Base-by-base conservation (phyloP, 2,329 filamentous ascomycete species). In the Aureobasidium sp. region DNA sequence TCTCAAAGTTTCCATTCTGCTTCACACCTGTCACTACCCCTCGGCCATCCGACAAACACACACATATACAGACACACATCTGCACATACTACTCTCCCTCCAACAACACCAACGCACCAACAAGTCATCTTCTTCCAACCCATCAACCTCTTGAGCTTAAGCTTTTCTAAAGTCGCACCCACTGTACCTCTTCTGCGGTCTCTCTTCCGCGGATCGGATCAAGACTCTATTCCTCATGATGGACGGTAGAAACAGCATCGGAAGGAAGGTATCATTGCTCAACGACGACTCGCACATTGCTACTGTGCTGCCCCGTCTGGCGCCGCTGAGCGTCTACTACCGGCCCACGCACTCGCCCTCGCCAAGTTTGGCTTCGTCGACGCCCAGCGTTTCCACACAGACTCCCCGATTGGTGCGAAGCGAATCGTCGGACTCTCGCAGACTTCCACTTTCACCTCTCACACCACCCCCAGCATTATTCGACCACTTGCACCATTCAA, bases 191-290 rank as follows among this genome's bases (percentile, higher is more conserved):
- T 31, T 49, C 43, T 58, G 55, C 43, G 47, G 58, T 35, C 19
- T 17, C 3, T 5, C 7, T n/a, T 27, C 43, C 55, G 55, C 55
- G 49, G 55, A 38, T 17, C 54, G 58, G 47, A 38, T 19, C 49
- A 40, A 27, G 21, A 57, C 66, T 70, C 65, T 68, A 67, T 66
- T 57, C 63, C 68, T 65, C 70, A 72, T 72, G 62, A 79, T 79
- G 77, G 77, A 79, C 75, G 77, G 76, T 72, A 78, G 74, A 73
- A 77, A 79, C 69, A 74, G 74, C 66, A 74, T 70, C 65, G 77
- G 77, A 70, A 74, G 76, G 68, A 76, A 73, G 68, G 76, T 79
- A 69, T 79, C 77, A 68, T 72, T 79, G 67, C 72, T 79, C 70
- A 79, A 78, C 74, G 76, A 78, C 69, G 73, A 71, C 54, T 61